Conservation (phyloP, 2,329 filamentous ascomycete genomes). For the Amylocarpus encephaloides region DNA sequence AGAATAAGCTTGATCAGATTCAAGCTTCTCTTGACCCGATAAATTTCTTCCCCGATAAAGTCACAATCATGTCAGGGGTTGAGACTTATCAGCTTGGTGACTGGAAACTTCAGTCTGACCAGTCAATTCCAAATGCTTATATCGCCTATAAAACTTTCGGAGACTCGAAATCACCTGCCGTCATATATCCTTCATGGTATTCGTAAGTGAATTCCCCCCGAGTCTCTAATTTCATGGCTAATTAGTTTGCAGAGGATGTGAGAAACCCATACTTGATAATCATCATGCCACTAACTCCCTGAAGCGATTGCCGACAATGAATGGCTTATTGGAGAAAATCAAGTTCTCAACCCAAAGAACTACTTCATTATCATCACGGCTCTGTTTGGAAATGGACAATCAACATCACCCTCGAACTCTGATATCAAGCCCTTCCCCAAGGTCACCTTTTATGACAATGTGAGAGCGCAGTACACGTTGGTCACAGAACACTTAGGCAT, state of each 20-base stretch:
- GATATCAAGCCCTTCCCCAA: conserved; percentile 52
- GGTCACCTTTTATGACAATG: conserved; percentile 62
- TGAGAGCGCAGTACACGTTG: conserved; percentile 58
- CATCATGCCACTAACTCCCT: conserved; percentile 5
- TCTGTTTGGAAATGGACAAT: conserved; percentile 61
- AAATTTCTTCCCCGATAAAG: background rate
- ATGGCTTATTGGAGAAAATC: conserved; percentile 53
- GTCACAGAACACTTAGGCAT: conserved; percentile 58
- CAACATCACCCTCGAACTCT: conserved; percentile 60
- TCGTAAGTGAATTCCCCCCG: conserved; percentile 31
- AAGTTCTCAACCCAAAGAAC: conserved; percentile 53
- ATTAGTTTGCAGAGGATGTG: conserved; percentile 37
- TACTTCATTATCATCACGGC: conserved; percentile 66
- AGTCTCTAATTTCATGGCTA: background rate
- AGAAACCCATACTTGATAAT: conserved; percentile 17
- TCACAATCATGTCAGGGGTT: background rate
- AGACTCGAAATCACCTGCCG: conserved; percentile 51
- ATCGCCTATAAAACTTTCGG: conserved; percentile 76
- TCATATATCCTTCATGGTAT: conserved; percentile 76
- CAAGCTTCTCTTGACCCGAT: background rate
- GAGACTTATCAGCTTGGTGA: conserved; percentile 1
- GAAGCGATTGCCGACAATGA: conserved; percentile 60
- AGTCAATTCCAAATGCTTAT: conserved; percentile 54
- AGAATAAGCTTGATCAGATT: too few relatives aligned
- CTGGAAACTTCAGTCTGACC: conserved; percentile 60